These are phyloP conservation scores for Prunus persica DNA, from an alignment of 306 rosid species.

Conservation along the genomic window Prunus_persica_NCBIv2 NC_034010.1:7150001-7150500, in stretches of 20 bases:
- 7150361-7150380: conserved; percentile 49
- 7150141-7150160: conserved; percentile 95
- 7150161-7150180: conserved; percentile 98
- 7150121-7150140: conserved; percentile 92
- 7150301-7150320: conserved; percentile 96
- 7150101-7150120: conserved; percentile 91
- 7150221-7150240: conserved; percentile 9
- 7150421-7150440: too few relatives aligned
- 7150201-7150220: neutral
- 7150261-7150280: conserved; percentile 97
- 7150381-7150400: too few relatives aligned
- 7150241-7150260: conserved; percentile 56
- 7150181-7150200: conserved; percentile 33
- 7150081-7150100: conserved; percentile 81
- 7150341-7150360: conserved; percentile 90
- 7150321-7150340: conserved; percentile 97
- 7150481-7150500: neutral
- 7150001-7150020: conserved; percentile 81
- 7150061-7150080: conserved; percentile 87
- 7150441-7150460: too few relatives aligned
- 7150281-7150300: conserved; percentile 97
- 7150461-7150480: too few relatives aligned
- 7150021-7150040: conserved; percentile 94
- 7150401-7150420: too few relatives aligned
- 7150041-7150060: conserved; percentile 92